These are phyloP conservation scores for Ceratobasidium papillatum DNA, from an alignment of 1,284 basidiomycete species.

Conservation along the genomic window DNA sequence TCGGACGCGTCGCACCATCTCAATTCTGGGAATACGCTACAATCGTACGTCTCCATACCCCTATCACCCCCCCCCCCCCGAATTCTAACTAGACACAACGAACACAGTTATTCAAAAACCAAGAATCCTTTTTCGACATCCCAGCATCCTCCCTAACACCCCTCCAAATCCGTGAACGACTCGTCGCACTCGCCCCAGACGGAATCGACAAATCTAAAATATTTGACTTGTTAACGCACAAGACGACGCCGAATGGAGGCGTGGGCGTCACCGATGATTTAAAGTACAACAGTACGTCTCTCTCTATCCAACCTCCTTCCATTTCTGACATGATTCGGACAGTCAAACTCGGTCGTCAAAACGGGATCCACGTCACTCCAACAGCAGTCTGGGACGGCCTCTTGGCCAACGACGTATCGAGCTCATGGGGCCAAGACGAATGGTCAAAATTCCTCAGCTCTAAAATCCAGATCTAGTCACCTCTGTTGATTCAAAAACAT, in stretches of 20 bases:
- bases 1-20: constrained; percentile 73
- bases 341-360: constrained; percentile 90
- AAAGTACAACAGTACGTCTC: constrained; percentile 77
- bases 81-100: constrained; percentile 44
- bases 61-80: too few species aligned
- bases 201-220: constrained; percentile 57
- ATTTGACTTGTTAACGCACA: constrained; percentile 65
- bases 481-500: neutral
- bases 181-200: constrained; percentile 65
- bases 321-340: constrained; percentile 18
- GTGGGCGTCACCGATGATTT: constrained; percentile 80
- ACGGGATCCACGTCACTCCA: constrained; percentile 91
- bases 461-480: constrained; percentile 53
- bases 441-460: constrained; percentile 84
- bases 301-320: constrained; percentile 9
- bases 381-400: constrained; percentile 89
- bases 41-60: constrained; percentile 57
- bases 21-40: constrained; percentile 81
- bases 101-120: constrained; percentile 74
- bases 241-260: constrained; percentile 75
- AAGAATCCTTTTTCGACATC: constrained; percentile 81
- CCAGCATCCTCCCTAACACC: constrained; percentile 75
- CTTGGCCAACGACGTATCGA: constrained; percentile 79
- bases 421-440: constrained; percentile 83
- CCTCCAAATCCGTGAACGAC: constrained; percentile 76